Percentiles rank a stretch among this genome's conserved stretches.
phyloP scores from a whole-genome alignment of 2,329 filamentous ascomycete genomes.

The Botrytis fragariae region DNA sequence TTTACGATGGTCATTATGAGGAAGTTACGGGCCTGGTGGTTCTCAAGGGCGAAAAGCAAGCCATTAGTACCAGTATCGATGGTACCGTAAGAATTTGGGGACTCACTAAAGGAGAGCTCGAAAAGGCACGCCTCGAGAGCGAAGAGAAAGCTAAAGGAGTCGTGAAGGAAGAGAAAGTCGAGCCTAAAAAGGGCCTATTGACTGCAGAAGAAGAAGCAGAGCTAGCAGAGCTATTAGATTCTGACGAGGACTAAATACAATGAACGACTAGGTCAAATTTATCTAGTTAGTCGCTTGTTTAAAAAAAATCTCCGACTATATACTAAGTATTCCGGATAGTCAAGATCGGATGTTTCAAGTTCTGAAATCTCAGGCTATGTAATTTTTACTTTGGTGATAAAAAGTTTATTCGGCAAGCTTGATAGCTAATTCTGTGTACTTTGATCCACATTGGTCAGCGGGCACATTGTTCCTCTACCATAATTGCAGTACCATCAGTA shows the following conservation, averaged over 20 bases:
- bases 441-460: neutral
- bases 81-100: slow-evolving; percentile 85
- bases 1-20: slow-evolving; percentile 82
- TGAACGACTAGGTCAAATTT: neutral
- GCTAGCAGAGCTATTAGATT: slow-evolving; percentile 82
- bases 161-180: slow-evolving; percentile 43
- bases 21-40: slow-evolving; percentile 82
- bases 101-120: slow-evolving; percentile 59
- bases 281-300: neutral
- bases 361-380: neutral
- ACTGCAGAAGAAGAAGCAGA: slow-evolving; percentile 92
- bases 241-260: slow-evolving; percentile 53
- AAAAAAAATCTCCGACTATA: neutral
- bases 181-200: slow-evolving; percentile 54
- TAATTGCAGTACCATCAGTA: neutral
- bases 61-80: slow-evolving; percentile 87
- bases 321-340: neutral
- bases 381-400: neutral
- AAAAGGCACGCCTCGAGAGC: slow-evolving; percentile 52
- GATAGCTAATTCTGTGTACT: neutral
- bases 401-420: neutral
- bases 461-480: neutral
- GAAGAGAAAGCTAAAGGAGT: slow-evolving; percentile 46
- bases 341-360: neutral
- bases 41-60: slow-evolving; percentile 49